phyloP scores from a whole-genome alignment of 2,329 filamentous ascomycete species.

The Immersiporthe knoxdaviesiana region DNA sequence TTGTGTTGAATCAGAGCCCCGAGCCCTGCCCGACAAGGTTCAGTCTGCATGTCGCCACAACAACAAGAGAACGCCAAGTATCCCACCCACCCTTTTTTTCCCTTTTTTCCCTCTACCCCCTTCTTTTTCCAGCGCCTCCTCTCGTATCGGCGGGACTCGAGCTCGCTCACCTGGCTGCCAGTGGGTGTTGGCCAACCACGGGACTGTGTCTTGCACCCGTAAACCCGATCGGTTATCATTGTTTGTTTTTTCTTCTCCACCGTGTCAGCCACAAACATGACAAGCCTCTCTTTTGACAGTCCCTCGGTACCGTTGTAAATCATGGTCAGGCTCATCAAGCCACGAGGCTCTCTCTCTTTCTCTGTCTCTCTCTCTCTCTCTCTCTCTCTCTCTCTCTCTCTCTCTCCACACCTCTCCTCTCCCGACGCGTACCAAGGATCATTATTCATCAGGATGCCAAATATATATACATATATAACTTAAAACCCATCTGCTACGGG shows the following conservation, averaged over 20 bases:
- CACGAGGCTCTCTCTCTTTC: not conserved
- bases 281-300: not conserved
- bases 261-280: not conserved
- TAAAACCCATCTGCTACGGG: too few relatives aligned
- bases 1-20: too few relatives aligned
- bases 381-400: not conserved
- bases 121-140: not conserved
- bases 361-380: not conserved
- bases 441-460: too few relatives aligned
- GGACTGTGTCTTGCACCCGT: not conserved
- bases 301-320: not conserved
- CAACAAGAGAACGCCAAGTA: not conserved
- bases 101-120: too few relatives aligned
- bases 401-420: too few relatives aligned
- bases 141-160: constrained; percentile 16
- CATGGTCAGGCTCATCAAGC: not conserved
- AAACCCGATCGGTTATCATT: not conserved
- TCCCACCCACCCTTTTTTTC: not conserved
- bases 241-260: too few relatives aligned
- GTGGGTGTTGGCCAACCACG: not conserved
- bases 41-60: not conserved
- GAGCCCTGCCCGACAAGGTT: not conserved
- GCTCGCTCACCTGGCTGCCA: constrained; percentile 6
- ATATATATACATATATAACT: too few relatives aligned
- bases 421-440: too few relatives aligned